These are phyloP conservation scores for Wickerhamomyces pijperi DNA, from an alignment of 805 yeast species.

Conservation along the genomic window DNA sequence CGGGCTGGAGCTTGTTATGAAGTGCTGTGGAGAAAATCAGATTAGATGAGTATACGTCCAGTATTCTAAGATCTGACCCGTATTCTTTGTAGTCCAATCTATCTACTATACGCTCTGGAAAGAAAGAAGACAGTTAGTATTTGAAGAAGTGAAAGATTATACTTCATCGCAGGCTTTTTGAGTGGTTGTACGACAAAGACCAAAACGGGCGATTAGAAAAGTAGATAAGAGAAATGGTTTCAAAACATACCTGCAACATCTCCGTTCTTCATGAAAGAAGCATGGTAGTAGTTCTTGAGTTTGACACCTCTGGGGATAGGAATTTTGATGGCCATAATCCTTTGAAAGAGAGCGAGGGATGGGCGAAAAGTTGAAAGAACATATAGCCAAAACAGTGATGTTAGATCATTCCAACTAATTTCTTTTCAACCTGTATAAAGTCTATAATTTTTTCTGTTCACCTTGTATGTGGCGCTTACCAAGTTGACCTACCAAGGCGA, in stretches of 20 bases:
- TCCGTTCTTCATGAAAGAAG: constrained; percentile 5
- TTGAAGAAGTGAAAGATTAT: too few relatives aligned
- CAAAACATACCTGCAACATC: constrained; percentile 4
- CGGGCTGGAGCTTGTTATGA: constrained; percentile 50
- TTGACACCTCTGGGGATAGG: not conserved
- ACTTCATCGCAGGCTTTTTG: too few relatives aligned
- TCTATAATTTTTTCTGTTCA: too few relatives aligned
- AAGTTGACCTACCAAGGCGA: too few relatives aligned
- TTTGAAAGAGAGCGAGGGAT: not conserved
- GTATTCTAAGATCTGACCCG: constrained; percentile 31
- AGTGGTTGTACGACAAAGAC: too few relatives aligned
- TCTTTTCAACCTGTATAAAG: too few relatives aligned
- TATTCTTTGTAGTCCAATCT: constrained; percentile 28
- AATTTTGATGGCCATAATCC: not conserved
- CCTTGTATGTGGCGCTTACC: too few relatives aligned
- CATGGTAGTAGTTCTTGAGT: constrained; percentile 6
- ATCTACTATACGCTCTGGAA: constrained; percentile 22
- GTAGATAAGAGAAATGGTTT: not conserved
- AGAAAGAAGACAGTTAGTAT: not conserved
- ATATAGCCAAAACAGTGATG: too few relatives aligned
- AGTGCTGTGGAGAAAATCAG: constrained; percentile 53
- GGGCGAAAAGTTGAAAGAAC: not conserved
- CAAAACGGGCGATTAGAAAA: too few relatives aligned
- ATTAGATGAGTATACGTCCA: constrained; percentile 52
- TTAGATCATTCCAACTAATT: too few relatives aligned